These are phyloP conservation scores for Cryptosporidium tyzzeri DNA, from an alignment of 169 alveolate genomes.

Conservation along the genomic window DNA sequence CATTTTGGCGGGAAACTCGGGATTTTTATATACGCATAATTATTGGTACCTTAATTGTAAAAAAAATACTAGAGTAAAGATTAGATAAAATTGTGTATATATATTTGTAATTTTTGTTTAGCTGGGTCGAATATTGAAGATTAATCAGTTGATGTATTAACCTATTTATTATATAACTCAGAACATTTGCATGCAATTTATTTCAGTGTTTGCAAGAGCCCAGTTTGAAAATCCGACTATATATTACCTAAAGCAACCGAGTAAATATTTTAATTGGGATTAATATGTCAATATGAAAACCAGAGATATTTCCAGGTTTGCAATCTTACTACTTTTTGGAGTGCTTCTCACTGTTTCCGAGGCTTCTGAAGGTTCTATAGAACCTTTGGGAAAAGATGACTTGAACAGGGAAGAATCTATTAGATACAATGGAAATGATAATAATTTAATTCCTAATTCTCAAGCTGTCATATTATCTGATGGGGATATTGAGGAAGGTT, in stretches of 20 bases:
- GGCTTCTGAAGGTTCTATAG: not conserved
- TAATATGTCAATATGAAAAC: slow-evolving; percentile 7
- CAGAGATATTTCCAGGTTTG: not conserved
- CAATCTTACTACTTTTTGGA: not conserved
- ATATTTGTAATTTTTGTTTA: not conserved
- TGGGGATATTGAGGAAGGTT: not conserved
- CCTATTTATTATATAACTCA: too few species aligned
- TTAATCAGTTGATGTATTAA: too few species aligned
- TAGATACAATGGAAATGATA: not conserved
- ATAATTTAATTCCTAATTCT: not conserved
- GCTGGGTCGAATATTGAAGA: too few species aligned
- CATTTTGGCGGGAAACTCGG: slow-evolving; percentile 15
- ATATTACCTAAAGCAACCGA: not conserved
- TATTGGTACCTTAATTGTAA: slow-evolving; percentile 10
- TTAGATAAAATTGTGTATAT: not conserved
- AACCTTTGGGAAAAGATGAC: not conserved
- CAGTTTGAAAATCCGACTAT: not conserved
- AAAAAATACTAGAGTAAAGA: not conserved
- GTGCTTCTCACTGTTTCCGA: not conserved
- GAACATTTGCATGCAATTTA: not conserved
- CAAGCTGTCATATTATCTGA: not conserved
- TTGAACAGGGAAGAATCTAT: not conserved
- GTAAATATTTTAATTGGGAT: not conserved
- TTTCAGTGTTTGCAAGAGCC: not conserved
- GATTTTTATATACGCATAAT: slow-evolving; percentile 36